Base-by-base conservation (phyloP, 1,284 basidiomycete genomes). In the Cryptococcus sp. region DNA sequence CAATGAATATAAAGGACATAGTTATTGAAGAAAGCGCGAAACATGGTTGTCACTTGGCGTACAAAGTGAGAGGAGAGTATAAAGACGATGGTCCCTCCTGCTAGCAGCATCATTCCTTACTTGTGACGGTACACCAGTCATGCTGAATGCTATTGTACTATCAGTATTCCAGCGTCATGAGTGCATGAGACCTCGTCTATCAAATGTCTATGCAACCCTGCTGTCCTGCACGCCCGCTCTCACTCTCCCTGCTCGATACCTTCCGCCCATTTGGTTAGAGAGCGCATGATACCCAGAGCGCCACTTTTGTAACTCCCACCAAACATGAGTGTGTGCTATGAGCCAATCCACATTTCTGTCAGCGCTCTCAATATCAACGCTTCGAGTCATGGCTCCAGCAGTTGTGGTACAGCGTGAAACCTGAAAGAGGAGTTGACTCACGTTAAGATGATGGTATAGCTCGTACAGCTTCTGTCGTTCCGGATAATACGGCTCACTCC, bases 391-490 rank as follows among this genome's bases (percentile, higher is more conserved):
- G 16, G 15, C 15, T 16, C 37, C 34, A 2, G 16, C 19, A 5
- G 26, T 4, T 17, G 25, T 47, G 19, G 15, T 6, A 22, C n/a
- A 1, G 22, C 25, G 22, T 19, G 38, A 8, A 23, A 45, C 34
- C 37, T 34, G 22, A 13, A 25, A 34, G 41, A 19, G 0, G 39
- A 13, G 5, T 25, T 5, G 15, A 63, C 70, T 57, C 55, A 77
- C 76, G 48, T 93, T 94, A 61, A 93, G 79, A 72, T 93, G 91
- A 76, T 94, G 91, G 65, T 90, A 94, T 43, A 93, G 78, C 76
- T 92, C 86, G 69, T 93, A 93, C 26, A 93, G 78, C 57, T 87
- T 84, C 39, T 81, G 82, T 23, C 91, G 83, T 50, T 88, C 78
- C 23, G 83, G 82, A 68, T 91, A 90, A 68, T 92, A 80, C 3